Conservation (phyloP, 2,329 filamentous ascomycete genomes). For the Phyllosticta paracitricarpa region DNA sequence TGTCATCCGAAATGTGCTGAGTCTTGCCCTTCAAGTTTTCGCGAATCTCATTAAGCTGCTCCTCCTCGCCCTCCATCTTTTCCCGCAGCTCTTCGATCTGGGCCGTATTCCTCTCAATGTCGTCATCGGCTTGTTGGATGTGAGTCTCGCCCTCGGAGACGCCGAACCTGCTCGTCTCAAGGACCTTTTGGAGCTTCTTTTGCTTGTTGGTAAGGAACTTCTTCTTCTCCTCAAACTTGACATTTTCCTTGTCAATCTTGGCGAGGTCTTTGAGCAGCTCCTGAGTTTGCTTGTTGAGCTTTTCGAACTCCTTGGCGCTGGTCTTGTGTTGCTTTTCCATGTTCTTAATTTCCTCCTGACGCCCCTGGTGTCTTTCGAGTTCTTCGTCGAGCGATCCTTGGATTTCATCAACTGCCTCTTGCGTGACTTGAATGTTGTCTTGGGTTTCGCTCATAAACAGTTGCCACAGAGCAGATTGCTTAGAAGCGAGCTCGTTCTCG, state of each 20-base stretch:
- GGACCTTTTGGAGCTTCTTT: slow-evolving; percentile 88
- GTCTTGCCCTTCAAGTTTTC: slow-evolving; percentile 91
- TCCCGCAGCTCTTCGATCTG: slow-evolving; percentile 69
- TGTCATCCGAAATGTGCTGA: slow-evolving; percentile 85
- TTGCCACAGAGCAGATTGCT: slow-evolving; percentile 88
- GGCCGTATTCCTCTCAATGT: slow-evolving; percentile 65
- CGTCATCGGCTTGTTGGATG: slow-evolving; percentile 65
- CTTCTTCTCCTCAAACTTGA: slow-evolving; percentile 96
- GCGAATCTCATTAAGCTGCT: slow-evolving; percentile 71
- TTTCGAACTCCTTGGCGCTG: slow-evolving; percentile 73
- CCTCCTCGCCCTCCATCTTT: slow-evolving; percentile 67
- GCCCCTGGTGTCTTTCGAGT: slow-evolving; percentile 82
- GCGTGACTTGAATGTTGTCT: slow-evolving; percentile 78
- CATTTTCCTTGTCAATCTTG: slow-evolving; percentile 89
- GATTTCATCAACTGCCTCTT: slow-evolving; percentile 85
- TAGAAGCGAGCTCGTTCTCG: slow-evolving; percentile 83
- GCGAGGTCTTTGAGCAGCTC: slow-evolving; percentile 74
- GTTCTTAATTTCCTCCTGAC: slow-evolving; percentile 80
- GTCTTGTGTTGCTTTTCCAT: slow-evolving; percentile 77
- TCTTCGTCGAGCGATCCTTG: slow-evolving; percentile 78
- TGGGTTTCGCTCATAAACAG: slow-evolving; percentile 80
- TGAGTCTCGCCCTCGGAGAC: slow-evolving; percentile 65
- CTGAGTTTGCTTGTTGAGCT: slow-evolving; percentile 72
- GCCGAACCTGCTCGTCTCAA: slow-evolving; percentile 64
- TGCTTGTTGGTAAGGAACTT: slow-evolving; percentile 87